Evolutionary conservation across 495 filamentous ascomycete genomes (phyloP), one percentile per base, ranked within the genome.

Genomic region (Neurospora sp.): DNA sequence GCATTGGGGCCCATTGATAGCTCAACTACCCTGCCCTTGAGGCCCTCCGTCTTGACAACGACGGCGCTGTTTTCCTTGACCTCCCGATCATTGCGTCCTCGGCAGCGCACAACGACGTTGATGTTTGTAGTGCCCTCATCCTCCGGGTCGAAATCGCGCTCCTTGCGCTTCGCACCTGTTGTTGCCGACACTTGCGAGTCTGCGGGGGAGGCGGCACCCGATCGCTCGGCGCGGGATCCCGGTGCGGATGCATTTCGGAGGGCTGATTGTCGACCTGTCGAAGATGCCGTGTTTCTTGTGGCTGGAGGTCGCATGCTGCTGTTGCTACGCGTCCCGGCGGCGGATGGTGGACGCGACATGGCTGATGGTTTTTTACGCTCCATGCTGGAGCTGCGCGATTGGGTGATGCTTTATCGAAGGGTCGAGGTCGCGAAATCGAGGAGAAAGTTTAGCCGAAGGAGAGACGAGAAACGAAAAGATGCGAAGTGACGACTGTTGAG

Each of bases 51-150:
- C 9, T 88, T 89, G 4, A 99, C 87, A 0, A 97, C 94, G 3
- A 98, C 94, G 20, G 92, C 92, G 74, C 93, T 97, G 78, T 96
- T 98, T 80, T 98, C 96, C 69, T 89, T 84, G 40, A 97, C 89
- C 79, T 99, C 96, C 48, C 96, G 90, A 69, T 97, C 93, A 77
- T 91, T 98, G 44, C 96, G 90, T 2, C 95, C 96, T 53, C 96
- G 88, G 83, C 96, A 99, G 73, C 96, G 87, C 39, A 99, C 96
- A 4, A 98, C 94, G 44, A 98, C 96, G 81, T 96, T 94, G 79
- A 99, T 99, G 81, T 96, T 98, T 3, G 96, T 98, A 80, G 96
- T 94, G 42, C 87, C 87, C 35, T 86, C 86, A 3, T 65, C 53
- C 69, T 91, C 88, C 65, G 89, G 80, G 70, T 96, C 93, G 78